Percentiles rank a stretch among this genome's conserved stretches.
Evolutionary conservation across 2,329 filamentous ascomycete genomes (phyloP).

Genomic region (Arthroderma sp.): DNA sequence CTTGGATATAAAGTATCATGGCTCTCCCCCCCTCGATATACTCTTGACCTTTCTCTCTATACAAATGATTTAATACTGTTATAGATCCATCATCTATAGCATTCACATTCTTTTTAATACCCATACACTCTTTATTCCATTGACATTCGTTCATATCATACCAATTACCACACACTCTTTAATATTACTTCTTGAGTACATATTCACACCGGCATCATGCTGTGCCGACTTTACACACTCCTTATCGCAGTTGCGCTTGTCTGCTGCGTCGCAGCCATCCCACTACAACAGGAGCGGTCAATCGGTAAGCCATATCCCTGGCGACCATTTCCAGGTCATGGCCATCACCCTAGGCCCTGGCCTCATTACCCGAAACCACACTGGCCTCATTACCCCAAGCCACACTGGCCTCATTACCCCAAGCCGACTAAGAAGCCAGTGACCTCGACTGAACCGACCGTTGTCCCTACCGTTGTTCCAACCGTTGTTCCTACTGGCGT

Average conservation of each 20-base stretch:
- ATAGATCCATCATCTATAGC: not conserved
- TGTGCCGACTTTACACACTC: conserved; percentile 6
- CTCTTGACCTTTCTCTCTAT: not conserved
- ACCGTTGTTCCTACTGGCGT: not conserved
- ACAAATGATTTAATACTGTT: not conserved
- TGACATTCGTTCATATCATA: not conserved
- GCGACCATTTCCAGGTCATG: not conserved
- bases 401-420: not conserved
- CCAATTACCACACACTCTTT: conserved; percentile 4
- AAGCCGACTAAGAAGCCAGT: not conserved
- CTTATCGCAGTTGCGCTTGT: not conserved
- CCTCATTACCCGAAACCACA: not conserved
- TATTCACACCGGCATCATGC: conserved; percentile 6
- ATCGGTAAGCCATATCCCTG: not conserved
- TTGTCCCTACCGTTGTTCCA: not conserved
- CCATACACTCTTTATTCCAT: not conserved
- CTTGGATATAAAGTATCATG: conserved; percentile 1
- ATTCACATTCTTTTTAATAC: not conserved
- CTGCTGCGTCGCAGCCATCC: not conserved
- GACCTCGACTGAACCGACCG: not conserved
- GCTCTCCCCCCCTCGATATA: not conserved
- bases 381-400: not conserved
- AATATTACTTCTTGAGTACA: conserved; percentile 2
- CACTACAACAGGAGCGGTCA: not conserved
- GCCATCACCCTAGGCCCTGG: not conserved